A percentile compares a stretch with the other conserved stretches of the same genome.
Conservation (phyloP, 2,329 filamentous ascomycete species). For the Aspergillus bombycis region DNA sequence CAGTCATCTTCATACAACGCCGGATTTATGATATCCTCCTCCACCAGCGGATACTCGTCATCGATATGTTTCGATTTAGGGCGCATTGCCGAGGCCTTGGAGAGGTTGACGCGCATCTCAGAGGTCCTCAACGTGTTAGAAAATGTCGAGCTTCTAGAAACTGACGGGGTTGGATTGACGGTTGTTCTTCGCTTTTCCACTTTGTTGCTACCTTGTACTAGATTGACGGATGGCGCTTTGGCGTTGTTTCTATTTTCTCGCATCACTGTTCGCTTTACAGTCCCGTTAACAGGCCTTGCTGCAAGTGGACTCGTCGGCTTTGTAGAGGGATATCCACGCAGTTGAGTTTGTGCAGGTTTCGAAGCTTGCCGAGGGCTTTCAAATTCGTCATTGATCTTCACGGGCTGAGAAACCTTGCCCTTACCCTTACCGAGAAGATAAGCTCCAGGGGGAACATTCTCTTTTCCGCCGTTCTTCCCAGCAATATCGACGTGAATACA, state of each 20-base stretch:
- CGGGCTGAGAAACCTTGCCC: constrained; percentile 18
- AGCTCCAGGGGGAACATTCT: constrained; percentile 61
- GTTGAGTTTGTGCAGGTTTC: constrained; percentile 18
- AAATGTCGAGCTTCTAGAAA: constrained; percentile 17
- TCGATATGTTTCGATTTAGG: constrained; percentile 28
- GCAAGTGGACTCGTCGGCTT: constrained; percentile 11
- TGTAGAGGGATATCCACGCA: background rate
- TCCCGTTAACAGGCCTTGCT: constrained; percentile 9
- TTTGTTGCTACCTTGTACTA: background rate
- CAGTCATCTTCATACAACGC: constrained; percentile 66
- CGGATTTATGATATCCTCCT: constrained; percentile 58
- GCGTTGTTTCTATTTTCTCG: constrained; percentile 20
- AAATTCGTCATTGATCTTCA: constrained; percentile 28
- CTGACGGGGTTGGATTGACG: constrained; percentile 4
- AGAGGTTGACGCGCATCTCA: constrained; percentile 26
- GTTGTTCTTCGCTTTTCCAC: background rate
- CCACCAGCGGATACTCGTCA: constrained; percentile 55
- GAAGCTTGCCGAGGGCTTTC: constrained; percentile 22
- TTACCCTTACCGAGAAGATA: constrained; percentile 25
- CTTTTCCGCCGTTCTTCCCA: constrained; percentile 62
- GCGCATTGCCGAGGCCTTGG: constrained; percentile 38
- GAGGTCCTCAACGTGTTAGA: constrained; percentile 19
- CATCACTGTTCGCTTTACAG: constrained; percentile 13
- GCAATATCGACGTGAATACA: constrained; percentile 49
- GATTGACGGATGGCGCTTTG: background rate